Evolutionary conservation across 805 yeast genomes (phyloP).

Genomic region (Candida verbasci): DNA sequence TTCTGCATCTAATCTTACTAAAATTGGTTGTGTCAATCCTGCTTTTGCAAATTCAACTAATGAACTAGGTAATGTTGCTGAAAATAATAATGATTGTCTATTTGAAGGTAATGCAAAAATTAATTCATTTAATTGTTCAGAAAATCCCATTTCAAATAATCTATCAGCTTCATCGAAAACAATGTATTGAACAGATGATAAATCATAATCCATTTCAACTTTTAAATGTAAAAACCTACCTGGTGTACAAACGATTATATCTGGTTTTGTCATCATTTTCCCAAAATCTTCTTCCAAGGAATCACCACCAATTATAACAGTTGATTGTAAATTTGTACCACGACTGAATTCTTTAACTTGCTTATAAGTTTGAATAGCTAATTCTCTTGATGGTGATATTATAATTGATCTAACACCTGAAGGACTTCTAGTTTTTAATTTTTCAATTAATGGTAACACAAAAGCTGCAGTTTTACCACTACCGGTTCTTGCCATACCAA

Average conservation of each 20-base stretch:
- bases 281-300: conserved; percentile 95
- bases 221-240: conserved; percentile 95
- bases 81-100: conserved; percentile 85
- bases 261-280: conserved; percentile 91
- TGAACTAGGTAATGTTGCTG: conserved; percentile 91
- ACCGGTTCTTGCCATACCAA: conserved; percentile 99
- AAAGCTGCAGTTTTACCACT: conserved; percentile 99
- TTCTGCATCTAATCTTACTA: conserved; percentile 91
- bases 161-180: conserved; percentile 98
- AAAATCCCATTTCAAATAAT: conserved; percentile 92
- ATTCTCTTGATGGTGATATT: conserved; percentile 91
- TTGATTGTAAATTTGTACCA: conserved; percentile 78
- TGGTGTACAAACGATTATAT: conserved; percentile 92
- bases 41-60: conserved; percentile 97
- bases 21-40: conserved; percentile 86
- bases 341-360: conserved; percentile 83
- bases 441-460: conserved; percentile 83
- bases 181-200: conserved; percentile 79
- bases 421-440: conserved; percentile 76
- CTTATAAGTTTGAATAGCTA: conserved; percentile 88
- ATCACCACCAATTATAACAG: conserved; percentile 93
- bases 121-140: conserved; percentile 87
- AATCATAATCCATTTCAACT: conserved; percentile 89
- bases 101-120: conserved; percentile 75
- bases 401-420: conserved; percentile 87